These are phyloP conservation scores for Globisporangium heterothallicum DNA, from an alignment of 352 stramenopile genomes.

Conservation along the genomic window DNA sequence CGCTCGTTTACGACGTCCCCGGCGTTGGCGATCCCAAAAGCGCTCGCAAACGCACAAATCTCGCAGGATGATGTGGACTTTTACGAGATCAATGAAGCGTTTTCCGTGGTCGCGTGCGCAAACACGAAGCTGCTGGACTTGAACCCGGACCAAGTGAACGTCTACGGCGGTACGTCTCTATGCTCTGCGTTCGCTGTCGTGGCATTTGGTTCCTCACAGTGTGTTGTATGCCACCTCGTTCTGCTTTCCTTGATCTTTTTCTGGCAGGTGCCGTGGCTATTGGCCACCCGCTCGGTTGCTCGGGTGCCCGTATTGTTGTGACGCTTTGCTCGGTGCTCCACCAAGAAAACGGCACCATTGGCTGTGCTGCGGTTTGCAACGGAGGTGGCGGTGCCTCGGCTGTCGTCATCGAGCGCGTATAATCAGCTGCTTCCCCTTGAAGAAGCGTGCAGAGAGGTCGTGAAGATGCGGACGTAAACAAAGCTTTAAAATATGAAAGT, in stretches of 20 bases:
- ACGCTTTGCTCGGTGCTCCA: constrained; percentile 91
- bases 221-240: not conserved
- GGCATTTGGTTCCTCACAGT: not conserved
- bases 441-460: no score
- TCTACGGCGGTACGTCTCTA: constrained; percentile 84
- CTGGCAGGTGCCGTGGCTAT: constrained; percentile 43
- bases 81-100: constrained; percentile 98
- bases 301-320: constrained; percentile 86
- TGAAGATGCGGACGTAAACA: no score
- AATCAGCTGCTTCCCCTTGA: no score
- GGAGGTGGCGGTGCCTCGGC: constrained; percentile 93
- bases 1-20: constrained; percentile 93
- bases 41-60: constrained; percentile 71
- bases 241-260: not conserved
- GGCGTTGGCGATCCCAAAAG: constrained; percentile 88
- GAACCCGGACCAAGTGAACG: constrained; percentile 88
- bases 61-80: constrained; percentile 88
- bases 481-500: no score
- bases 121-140: constrained; percentile 91
- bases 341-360: constrained; percentile 86
- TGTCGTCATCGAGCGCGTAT: constrained; percentile 88
- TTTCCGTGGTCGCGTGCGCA: constrained; percentile 92
- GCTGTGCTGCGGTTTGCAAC: constrained; percentile 95
- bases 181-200: not conserved
- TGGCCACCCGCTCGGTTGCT: constrained; percentile 65